A percentile compares a stretch with the other conserved stretches of the same genome.
phyloP scores from a whole-genome alignment of 1,284 basidiomycete genomes.

The Heliocybe sulcata region DNA sequence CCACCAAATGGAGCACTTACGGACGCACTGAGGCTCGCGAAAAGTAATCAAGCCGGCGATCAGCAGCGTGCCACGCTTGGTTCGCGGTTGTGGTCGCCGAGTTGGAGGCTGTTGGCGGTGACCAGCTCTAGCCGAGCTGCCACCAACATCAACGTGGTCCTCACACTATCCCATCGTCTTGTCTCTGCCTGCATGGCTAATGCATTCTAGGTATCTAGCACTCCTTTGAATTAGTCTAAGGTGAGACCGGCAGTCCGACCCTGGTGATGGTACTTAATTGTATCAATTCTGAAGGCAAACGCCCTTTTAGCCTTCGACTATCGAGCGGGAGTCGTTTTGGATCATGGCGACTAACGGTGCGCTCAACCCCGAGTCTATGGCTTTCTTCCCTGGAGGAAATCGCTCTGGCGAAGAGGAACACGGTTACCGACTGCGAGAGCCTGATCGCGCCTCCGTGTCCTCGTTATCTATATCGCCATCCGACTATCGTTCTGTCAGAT shows the following conservation, averaged over 20 bases:
- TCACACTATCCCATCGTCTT: not conserved
- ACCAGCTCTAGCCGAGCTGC: constrained; percentile 1
- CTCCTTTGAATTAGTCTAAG: not conserved
- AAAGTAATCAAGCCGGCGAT: not conserved
- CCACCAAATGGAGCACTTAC: no score
- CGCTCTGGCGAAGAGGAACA: constrained; percentile 8
- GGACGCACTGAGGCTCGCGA: not conserved
- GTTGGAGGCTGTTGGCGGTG: not conserved
- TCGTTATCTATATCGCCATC: constrained; percentile 29
- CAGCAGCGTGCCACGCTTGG: not conserved
- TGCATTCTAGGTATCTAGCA: not conserved
- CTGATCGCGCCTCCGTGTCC: constrained; percentile 1
- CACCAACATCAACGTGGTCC: not conserved
- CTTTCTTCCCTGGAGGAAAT: constrained; percentile 5
- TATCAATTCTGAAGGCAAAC: not conserved
- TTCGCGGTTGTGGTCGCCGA: not conserved
- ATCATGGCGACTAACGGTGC: constrained; percentile 11
- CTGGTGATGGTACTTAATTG: not conserved
- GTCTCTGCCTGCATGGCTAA: not conserved
- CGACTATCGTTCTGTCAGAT: constrained; percentile 58
- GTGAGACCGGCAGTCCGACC: not conserved
- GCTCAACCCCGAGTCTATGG: not conserved
- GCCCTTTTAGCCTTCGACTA: not conserved
- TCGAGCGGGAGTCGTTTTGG: not conserved
- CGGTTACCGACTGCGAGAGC: not conserved